phyloP scores from a whole-genome alignment of 306 rosid genomes.

The Spatholobus suberectus region DNA sequence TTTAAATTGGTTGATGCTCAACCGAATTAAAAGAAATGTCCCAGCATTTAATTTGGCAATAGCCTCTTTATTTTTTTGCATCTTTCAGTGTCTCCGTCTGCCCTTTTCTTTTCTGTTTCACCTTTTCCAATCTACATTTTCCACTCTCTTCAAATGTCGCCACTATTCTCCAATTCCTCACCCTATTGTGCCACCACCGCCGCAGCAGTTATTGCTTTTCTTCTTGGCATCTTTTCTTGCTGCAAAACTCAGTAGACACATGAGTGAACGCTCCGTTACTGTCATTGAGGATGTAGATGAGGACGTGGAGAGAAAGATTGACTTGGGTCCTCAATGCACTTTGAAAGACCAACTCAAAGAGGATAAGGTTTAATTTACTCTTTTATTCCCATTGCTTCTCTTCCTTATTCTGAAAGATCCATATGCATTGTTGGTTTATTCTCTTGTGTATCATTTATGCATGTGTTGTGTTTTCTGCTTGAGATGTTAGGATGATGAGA shows the following conservation, averaged over 20 bases:
- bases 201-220: background rate
- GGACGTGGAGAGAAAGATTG: conserved; percentile 64
- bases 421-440: too few relatives aligned
- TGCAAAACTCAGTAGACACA: conserved; percentile 49
- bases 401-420: too few relatives aligned
- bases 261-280: conserved; percentile 64
- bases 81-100: conserved; percentile 52
- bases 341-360: conserved; percentile 85
- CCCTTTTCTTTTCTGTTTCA: background rate
- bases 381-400: too few relatives aligned
- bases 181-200: conserved; percentile 47
- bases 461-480: conserved; percentile 24
- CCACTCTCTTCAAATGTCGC: conserved; percentile 47
- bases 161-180: conserved; percentile 57
- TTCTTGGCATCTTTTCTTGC: too few relatives aligned
- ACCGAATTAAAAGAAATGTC: too few relatives aligned
- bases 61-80: too few relatives aligned
- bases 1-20: too few relatives aligned
- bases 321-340: conserved; percentile 85
- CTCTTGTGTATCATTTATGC: too few relatives aligned
- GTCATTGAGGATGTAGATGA: conserved; percentile 80
- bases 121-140: conserved; percentile 35
- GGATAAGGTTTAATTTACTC: conserved; percentile 72
- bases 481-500: conserved; percentile 81
- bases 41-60: too few relatives aligned